Conservation (phyloP, 2,329 filamentous ascomycete genomes). For the Colletotrichum sp. region DNA sequence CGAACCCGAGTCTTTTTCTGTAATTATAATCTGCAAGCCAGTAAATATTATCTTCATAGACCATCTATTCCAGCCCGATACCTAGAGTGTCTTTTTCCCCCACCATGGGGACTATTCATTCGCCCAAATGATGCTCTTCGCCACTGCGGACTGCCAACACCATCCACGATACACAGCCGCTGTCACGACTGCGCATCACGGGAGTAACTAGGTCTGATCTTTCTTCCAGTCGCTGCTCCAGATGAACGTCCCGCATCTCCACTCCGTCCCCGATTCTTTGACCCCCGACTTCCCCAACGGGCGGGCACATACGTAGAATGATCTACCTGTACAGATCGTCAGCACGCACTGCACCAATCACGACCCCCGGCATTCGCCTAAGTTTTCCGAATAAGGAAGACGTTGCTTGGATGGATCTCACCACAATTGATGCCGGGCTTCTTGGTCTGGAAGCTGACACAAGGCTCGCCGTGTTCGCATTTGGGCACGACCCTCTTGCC, state of each 20-base stretch:
- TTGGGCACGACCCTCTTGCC: slow-evolving; percentile 74
- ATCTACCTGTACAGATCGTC: slow-evolving; percentile 49
- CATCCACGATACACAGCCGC: background rate
- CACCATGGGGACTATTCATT: background rate
- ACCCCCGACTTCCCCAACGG: slow-evolving; percentile 85
- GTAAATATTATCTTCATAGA: background rate
- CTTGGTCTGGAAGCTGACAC: slow-evolving; percentile 83
- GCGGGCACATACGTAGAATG: slow-evolving; percentile 68
- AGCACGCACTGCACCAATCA: slow-evolving; percentile 8
- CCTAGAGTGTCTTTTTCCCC: background rate
- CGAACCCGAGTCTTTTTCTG: background rate
- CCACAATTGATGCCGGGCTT: slow-evolving; percentile 86
- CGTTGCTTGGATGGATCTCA: slow-evolving; percentile 36
- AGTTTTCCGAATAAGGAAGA: background rate
- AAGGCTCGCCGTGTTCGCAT: slow-evolving; percentile 90
- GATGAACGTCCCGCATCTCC: slow-evolving; percentile 87
- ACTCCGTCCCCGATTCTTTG: slow-evolving; percentile 84
- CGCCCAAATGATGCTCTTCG: background rate
- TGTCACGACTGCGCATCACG: background rate
- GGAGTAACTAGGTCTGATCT: background rate
- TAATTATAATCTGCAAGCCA: background rate
- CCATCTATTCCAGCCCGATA: background rate
- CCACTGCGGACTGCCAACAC: background rate
- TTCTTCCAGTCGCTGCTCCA: slow-evolving; percentile 66
- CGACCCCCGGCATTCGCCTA: background rate